Conservation (phyloP, 2,329 filamentous ascomycete species). For the Zymoseptoria pseudotritici region DNA sequence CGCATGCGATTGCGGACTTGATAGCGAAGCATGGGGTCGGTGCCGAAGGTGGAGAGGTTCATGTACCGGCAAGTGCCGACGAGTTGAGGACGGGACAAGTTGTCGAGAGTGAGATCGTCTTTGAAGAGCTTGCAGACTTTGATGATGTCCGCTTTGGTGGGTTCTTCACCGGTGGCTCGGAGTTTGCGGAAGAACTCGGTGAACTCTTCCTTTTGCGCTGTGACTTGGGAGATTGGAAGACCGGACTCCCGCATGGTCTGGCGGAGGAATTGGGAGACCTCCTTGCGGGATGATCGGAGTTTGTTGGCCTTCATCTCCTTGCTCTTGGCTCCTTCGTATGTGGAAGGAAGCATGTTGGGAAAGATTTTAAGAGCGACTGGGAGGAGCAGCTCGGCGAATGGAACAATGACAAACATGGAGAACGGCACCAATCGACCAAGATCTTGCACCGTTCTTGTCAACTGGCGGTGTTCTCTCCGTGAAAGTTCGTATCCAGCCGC, state of each 20-base stretch:
- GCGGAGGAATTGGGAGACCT: conserved; percentile 84
- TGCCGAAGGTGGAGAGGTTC: conserved; percentile 94
- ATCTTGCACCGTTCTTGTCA: conserved; percentile 89
- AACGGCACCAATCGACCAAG: conserved; percentile 88
- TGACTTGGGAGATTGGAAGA: conserved; percentile 73
- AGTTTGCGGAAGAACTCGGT: conserved; percentile 96
- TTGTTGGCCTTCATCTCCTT: conserved; percentile 81
- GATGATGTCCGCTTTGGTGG: conserved; percentile 85
- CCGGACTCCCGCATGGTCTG: conserved; percentile 90
- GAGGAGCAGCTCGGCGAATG: conserved; percentile 87
- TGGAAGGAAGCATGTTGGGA: conserved; percentile 94
- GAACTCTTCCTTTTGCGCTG: conserved; percentile 88
- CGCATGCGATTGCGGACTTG: conserved; percentile 96
- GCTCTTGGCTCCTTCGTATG: conserved; percentile 84
- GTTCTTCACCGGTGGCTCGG: conserved; percentile 79
- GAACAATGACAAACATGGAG: conserved; percentile 93
- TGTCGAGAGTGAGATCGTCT: conserved; percentile 94
- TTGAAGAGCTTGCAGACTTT: conserved; percentile 99
- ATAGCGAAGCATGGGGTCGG: conserved; percentile 95
- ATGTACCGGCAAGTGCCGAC: conserved; percentile 98
- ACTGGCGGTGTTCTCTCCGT: conserved; percentile 82
- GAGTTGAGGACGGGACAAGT: conserved; percentile 87
- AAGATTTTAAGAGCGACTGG: conserved; percentile 90
- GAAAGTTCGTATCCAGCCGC: conserved; percentile 94
- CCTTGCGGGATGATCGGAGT: conserved; percentile 79